Evolutionary conservation across 257 asterid species (phyloP).

Genomic region (Sherardia arvensis): DNA sequence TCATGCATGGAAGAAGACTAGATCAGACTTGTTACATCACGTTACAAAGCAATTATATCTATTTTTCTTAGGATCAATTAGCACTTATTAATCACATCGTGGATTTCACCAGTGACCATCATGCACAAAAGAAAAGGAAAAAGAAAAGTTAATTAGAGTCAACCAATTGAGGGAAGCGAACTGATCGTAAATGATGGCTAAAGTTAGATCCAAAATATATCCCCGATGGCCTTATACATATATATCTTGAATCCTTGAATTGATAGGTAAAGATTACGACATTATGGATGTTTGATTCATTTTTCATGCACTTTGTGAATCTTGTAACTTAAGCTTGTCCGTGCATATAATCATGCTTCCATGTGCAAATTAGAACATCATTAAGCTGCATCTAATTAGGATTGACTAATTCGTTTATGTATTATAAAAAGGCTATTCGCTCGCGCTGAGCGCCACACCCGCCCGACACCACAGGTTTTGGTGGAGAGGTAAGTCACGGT

Average conservation of each 20-base stretch:
- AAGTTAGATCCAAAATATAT: background rate
- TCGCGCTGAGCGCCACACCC: no score
- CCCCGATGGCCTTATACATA: background rate
- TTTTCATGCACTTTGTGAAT: background rate
- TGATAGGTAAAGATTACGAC: conserved; percentile 4
- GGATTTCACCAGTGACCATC: background rate
- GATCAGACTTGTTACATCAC: background rate
- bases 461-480: no score
- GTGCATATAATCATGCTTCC: background rate
- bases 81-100: background rate
- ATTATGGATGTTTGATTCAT: background rate
- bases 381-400: background rate
- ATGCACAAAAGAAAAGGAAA: background rate
- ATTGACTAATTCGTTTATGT: background rate
- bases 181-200: conserved; percentile 7
- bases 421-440: no score
- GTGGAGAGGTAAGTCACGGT: no score
- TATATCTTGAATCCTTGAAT: conserved; percentile 5
- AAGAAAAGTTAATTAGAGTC: background rate
- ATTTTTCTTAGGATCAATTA: background rate
- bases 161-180: background rate
- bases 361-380: background rate
- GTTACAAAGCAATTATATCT: background rate
- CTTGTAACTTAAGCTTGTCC: background rate
- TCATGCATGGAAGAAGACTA: conserved; percentile 2